Evolutionary conservation across 192 early-diverging fungal species (phyloP), one percentile per base, ranked within the genome.

Genomic region (Podila epigama): DNA sequence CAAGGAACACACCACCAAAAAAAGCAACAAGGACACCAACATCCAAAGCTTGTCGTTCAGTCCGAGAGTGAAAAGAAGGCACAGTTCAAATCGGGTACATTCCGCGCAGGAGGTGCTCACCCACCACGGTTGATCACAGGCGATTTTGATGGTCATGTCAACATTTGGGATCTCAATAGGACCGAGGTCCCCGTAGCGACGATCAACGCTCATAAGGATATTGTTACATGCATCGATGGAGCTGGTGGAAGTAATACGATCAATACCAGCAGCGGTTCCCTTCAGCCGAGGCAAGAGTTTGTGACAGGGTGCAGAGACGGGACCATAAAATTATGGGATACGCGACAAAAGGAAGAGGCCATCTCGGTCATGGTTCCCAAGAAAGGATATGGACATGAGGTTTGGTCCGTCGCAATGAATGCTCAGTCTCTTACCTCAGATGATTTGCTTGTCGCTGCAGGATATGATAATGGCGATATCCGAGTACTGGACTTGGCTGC

Each of bases 201-300:
- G n/a, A 61, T 73, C n/a, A 42, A 60, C 5, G 70, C 70, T 18
- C 70, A 73, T 22, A 63, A 60, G 1, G 70, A 73, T 57, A 51
- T 73, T 28, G 58, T 73, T 42, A 73, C 59, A 32, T 73, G 70
- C 25, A 73, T 73, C 48, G 70, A 73, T 51, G 70, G 70, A 6
- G 58, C 51, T n/a, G 70, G 70, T 12, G n/a, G 37, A 39, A 39
- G 37, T 6, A 39, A 13, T 13, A 39, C 7, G 37, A 39, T 9
- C 42, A 44, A 20, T 15, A 44, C 16, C 18, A 1, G 5, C 8
- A 6, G 12, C 42, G 42, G 42, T 44, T 53, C 63, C 0, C 48
- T 20, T 22, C 35, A 57, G n/a, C 62, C 57, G 5, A 29, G 70
- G 32, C 63, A 63, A 5, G 70, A 73, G 58, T 73, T 66, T 66